These are phyloP conservation scores for Raffaelea albimanens DNA, from an alignment of 2,329 filamentous ascomycete genomes.

Conservation along the genomic window DNA sequence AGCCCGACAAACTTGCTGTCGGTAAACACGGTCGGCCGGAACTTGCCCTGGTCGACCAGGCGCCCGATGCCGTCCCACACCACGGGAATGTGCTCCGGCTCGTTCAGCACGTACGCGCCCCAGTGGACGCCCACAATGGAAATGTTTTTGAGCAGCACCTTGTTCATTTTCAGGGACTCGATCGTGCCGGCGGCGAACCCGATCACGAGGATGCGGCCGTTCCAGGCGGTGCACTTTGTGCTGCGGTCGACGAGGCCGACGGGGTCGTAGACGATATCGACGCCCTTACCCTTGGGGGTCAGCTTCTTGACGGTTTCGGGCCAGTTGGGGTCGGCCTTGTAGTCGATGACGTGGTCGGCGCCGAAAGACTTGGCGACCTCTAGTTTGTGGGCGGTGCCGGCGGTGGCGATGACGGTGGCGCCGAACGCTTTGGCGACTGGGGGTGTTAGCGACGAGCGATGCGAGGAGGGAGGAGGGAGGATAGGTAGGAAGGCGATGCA, in stretches of 20 bases:
- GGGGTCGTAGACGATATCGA: constrained; percentile 92
- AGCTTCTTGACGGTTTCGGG: constrained; percentile 65
- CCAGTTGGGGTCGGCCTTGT: constrained; percentile 55
- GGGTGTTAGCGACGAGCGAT: background rate
- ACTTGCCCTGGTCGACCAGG: constrained; percentile 68
- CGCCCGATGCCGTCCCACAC: constrained; percentile 81
- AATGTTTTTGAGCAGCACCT: constrained; percentile 89
- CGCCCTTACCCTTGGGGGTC: constrained; percentile 61
- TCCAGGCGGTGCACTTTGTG: constrained; percentile 90
- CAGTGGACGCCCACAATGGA: constrained; percentile 83
- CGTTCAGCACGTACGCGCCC: constrained; percentile 71
- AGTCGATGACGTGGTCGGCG: constrained; percentile 76
- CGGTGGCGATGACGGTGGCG: constrained; percentile 87
- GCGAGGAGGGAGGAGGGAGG: too few relatives aligned
- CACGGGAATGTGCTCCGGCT: constrained; percentile 56
- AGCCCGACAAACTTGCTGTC: constrained; percentile 62
- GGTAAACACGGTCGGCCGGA: constrained; percentile 72
- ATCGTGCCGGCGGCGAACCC: constrained; percentile 82
- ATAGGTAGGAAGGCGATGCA: background rate
- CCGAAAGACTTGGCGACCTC: constrained; percentile 71
- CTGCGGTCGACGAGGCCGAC: constrained; percentile 82
- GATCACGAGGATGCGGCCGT: constrained; percentile 76
- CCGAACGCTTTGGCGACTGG: constrained; percentile 79
- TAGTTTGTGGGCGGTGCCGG: constrained; percentile 70
- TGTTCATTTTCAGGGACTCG: constrained; percentile 87